A percentile compares a stretch with the other conserved stretches of the same genome.
Evolutionary conservation across 768 basidiomycete species (phyloP).

Genomic region (Hemileccinum rubropunctum): DNA sequence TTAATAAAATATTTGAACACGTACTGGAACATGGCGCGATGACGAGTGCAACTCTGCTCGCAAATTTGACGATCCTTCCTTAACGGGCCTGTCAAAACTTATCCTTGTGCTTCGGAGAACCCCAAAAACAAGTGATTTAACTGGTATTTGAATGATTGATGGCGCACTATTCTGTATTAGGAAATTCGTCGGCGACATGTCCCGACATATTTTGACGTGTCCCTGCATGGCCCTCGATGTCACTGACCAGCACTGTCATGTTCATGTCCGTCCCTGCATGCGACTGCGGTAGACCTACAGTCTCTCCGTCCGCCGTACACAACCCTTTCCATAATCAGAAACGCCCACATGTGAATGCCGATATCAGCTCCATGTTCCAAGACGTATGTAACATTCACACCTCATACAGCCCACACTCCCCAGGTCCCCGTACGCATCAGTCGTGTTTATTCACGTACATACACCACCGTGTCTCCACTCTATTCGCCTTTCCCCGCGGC

Average conservation of each 20-base stretch:
- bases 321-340: conserved; percentile 31
- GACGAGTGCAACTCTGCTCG: not conserved
- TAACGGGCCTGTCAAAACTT: conserved; percentile 22
- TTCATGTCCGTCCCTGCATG: conserved; percentile 20
- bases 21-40: not conserved
- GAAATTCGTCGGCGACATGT: conserved; percentile 29
- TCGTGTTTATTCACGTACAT: conserved; percentile 37
- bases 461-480: conserved; percentile 32
- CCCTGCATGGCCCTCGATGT: conserved; percentile 23
- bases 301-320: conserved; percentile 27
- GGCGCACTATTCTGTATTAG: conserved; percentile 23
- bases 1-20: conserved; percentile 10
- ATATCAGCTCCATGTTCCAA: conserved; percentile 26
- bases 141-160: conserved; percentile 23
- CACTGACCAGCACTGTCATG: conserved; percentile 31
- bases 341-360: conserved; percentile 36
- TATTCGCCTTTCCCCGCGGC: conserved; percentile 33
- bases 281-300: conserved; percentile 18
- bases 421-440: conserved; percentile 34
- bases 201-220: conserved; percentile 18
- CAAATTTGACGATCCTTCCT: conserved; percentile 30
- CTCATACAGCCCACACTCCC: conserved; percentile 30
- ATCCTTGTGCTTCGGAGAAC: conserved; percentile 21
- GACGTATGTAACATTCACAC: conserved; percentile 32
- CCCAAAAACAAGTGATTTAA: conserved; percentile 24